Conservation (phyloP, 352 stramenopile genomes). For the Blastocystis sp. region DNA sequence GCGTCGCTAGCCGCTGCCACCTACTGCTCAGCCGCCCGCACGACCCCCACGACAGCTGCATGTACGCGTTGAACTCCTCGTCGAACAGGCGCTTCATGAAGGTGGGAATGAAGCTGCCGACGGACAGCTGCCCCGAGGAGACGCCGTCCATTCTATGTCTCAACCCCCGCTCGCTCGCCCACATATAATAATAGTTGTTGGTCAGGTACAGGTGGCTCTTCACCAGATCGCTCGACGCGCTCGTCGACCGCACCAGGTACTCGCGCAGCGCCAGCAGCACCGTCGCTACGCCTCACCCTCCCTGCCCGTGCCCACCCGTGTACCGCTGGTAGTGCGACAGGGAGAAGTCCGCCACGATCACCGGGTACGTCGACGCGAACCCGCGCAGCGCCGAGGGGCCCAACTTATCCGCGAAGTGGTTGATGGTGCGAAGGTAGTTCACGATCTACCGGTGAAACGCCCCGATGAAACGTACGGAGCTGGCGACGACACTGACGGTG, state of each 20-base stretch:
- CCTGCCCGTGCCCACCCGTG: neutral
- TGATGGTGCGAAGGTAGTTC: slow-evolving; percentile 54
- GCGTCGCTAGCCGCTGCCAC: neutral
- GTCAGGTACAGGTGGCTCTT: slow-evolving; percentile 44
- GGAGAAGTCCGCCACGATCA: slow-evolving; percentile 14
- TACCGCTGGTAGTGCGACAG: slow-evolving; percentile 41
- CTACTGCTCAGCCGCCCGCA: neutral
- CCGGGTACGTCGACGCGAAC: neutral
- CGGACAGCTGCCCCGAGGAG: neutral
- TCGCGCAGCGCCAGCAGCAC: neutral
- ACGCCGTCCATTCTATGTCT: neutral
- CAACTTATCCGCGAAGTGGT: slow-evolving; percentile 8
- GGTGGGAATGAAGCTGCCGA: neutral
- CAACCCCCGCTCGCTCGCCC: neutral
- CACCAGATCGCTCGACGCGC: slow-evolving; percentile 2
- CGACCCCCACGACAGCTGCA: slow-evolving; percentile 1
- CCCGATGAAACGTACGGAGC: neutral
- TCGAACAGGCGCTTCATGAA: neutral
- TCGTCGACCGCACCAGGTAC: slow-evolving; percentile 1
- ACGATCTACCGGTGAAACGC: slow-evolving; percentile 20
- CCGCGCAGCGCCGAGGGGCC: neutral
- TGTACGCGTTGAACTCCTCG: slow-evolving; percentile 24
- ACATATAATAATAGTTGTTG: slow-evolving; percentile 56
- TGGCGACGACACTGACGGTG: slow-evolving; percentile 12
- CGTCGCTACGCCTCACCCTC: slow-evolving; percentile 15